Base-by-base conservation (phyloP, 2,329 filamentous ascomycete genomes). In the Epichloe sibirici region DNA sequence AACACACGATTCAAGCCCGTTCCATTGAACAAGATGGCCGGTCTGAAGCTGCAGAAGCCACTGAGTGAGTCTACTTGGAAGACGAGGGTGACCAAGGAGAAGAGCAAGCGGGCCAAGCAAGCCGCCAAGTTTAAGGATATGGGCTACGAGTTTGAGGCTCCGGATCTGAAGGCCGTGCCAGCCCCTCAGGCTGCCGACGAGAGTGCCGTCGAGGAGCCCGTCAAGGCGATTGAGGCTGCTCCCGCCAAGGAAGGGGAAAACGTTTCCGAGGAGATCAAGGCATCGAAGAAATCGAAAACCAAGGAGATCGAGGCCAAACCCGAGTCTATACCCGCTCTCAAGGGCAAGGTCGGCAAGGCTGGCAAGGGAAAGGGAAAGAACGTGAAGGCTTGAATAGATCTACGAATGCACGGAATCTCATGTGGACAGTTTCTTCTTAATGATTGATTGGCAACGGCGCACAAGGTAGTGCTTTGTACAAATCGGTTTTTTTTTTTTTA, bases 1-100 rank as follows among this genome's bases (percentile, higher is more conserved):
- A 91, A 94, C 69, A 83, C 82, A 63, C 85, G 90, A 52, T 96
- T 93, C 77, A 95, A 95, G 76, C 78, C 78, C 57, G 82, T 91
- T 12, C 91, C 93, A 21, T 85, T 88, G 77, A 93, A 90, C 71
- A 87, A 87, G 71, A 85, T 97, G 66, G 86, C 86, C 55, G 88
- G 88, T 48, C 76, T 82, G 61, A 78, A 81, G 61, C 76, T 97
- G 58, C 82, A 85, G 62, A 81, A 84, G 65, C 86, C 87, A 43
- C 78, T 81, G 58, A 81, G 85, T 21, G 81, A 89, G 63, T 80
- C 85, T 38, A 74, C 75, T n/a, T 98, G 93, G 93, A 75, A 83
- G 54, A 80, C 80, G 71, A 85, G 83, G 66, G 81, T 93, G 51
- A 72, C 76, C 51, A 82, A 78, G 61, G 90, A 95, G 74, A 78